Percentiles rank a stretch among this genome's conserved stretches.
phyloP scores from a whole-genome alignment of 495 filamentous ascomycete species.

The Podospora pseudoanserina region DNA sequence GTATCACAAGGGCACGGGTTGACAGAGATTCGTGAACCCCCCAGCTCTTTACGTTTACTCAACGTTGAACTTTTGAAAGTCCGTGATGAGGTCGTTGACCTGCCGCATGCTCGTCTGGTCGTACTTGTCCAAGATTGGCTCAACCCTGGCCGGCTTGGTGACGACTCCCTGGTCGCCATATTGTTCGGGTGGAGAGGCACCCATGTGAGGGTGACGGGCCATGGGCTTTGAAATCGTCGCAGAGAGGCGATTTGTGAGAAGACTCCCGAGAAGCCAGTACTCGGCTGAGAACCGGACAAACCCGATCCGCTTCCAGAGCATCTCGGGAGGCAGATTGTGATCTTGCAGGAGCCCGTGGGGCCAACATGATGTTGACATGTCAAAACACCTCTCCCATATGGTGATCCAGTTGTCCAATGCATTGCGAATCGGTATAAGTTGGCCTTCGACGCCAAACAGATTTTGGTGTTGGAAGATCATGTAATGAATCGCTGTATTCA shows the following conservation, averaged over 20 bases:
- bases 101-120: constrained; percentile 37
- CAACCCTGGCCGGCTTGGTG: constrained; percentile 16
- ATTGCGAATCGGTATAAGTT: constrained; percentile 29
- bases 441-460: constrained; percentile 29
- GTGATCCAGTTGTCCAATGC: constrained; percentile 31
- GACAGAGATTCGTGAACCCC: too few species aligned
- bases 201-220: neutral
- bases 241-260: constrained; percentile 28
- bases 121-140: constrained; percentile 33
- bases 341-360: constrained; percentile 23
- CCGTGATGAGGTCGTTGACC: constrained; percentile 33
- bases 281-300: constrained; percentile 28
- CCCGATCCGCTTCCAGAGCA: constrained; percentile 30
- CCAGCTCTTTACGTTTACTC: constrained; percentile 10
- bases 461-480: constrained; percentile 37
- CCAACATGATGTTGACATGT: constrained; percentile 12
- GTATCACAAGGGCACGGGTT: too few species aligned
- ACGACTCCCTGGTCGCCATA: neutral
- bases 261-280: constrained; percentile 31
- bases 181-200: constrained; percentile 3
- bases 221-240: constrained; percentile 1
- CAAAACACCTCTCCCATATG: constrained; percentile 29
- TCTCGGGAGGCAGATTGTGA: constrained; percentile 17
- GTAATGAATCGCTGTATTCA: constrained; percentile 27
- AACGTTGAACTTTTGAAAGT: constrained; percentile 26